These are phyloP conservation scores for Tetragonia tetragonoides DNA, from an alignment of 148 eudicot species.

Conservation along the genomic window DNA sequence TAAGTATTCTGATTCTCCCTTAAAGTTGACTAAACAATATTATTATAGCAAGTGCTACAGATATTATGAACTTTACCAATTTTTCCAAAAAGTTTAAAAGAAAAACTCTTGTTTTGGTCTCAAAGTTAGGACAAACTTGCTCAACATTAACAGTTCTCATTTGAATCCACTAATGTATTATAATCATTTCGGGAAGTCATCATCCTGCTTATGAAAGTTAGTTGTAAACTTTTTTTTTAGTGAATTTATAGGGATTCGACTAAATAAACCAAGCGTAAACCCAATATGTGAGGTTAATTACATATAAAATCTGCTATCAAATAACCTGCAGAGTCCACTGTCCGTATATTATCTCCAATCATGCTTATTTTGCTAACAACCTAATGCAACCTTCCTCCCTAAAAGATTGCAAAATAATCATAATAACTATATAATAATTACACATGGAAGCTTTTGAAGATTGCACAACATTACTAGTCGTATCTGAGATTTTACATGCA, in stretches of 20 bases:
- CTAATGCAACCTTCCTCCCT: background rate
- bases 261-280: background rate
- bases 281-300: background rate
- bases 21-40: background rate
- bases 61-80: background rate
- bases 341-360: no score
- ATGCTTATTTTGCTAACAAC: background rate
- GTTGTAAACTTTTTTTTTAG: background rate
- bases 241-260: background rate
- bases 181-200: background rate
- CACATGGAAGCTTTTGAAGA: background rate
- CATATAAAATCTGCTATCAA: background rate
- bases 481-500: constrained; percentile 24
- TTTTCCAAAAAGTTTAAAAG: no score
- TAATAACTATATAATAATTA: no score
- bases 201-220: background rate
- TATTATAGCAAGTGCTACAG: background rate
- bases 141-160: no score
- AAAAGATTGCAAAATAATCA: background rate
- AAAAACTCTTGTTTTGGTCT: no score
- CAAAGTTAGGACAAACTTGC: no score
- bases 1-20: constrained; percentile 38
- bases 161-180: no score
- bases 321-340: no score
- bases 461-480: background rate